Conservation (phyloP, 1,139 yeast genomes). For the Diutina rugosa region DNA sequence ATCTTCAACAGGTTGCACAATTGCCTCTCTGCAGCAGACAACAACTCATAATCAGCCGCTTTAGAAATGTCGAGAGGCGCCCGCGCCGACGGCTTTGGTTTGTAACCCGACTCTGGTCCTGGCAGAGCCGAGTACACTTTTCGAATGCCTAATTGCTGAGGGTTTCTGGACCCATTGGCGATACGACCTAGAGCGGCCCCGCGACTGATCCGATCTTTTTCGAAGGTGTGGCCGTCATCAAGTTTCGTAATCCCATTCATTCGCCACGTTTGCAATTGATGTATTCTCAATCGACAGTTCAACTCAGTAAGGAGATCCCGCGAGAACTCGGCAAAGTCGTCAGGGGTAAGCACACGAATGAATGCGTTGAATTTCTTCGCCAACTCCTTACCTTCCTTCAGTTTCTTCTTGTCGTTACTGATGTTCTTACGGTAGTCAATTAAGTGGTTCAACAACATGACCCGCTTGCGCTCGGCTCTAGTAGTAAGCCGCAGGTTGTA, state of each 20-base stretch:
- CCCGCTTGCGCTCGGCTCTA: conserved; percentile 85
- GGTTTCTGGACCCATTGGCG: conserved; percentile 5
- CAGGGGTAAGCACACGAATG: conserved; percentile 67
- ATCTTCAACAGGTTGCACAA: conserved; percentile 76
- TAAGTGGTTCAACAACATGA: conserved; percentile 61
- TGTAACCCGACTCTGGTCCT: conserved; percentile 21
- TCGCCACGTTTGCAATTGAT: conserved; percentile 89
- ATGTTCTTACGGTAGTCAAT: conserved; percentile 77
- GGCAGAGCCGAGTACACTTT: conserved; percentile 4
- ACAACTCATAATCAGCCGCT: conserved; percentile 69
- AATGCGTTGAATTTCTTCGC: conserved; percentile 64
- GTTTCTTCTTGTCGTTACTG: conserved; percentile 63
- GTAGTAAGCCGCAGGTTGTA: conserved; percentile 82
- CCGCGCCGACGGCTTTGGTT: conserved; percentile 19
- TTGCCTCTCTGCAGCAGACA: conserved; percentile 77
- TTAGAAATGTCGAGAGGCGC: conserved; percentile 66
- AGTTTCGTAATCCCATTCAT: conserved; percentile 74
- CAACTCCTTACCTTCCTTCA: conserved; percentile 83
- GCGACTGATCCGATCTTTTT: conserved; percentile 68
- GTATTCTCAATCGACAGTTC: conserved; percentile 67
- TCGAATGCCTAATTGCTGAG: conserved; percentile 5
- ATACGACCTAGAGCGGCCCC: conserved; percentile 6
- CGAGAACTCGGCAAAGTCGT: conserved; percentile 65
- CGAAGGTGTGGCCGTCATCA: conserved; percentile 77
- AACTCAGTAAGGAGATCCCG: conserved; percentile 67